These are phyloP conservation scores for Fusarium goolgardi DNA, from an alignment of 2,329 filamentous ascomycete genomes.

Conservation along the genomic window DNA sequence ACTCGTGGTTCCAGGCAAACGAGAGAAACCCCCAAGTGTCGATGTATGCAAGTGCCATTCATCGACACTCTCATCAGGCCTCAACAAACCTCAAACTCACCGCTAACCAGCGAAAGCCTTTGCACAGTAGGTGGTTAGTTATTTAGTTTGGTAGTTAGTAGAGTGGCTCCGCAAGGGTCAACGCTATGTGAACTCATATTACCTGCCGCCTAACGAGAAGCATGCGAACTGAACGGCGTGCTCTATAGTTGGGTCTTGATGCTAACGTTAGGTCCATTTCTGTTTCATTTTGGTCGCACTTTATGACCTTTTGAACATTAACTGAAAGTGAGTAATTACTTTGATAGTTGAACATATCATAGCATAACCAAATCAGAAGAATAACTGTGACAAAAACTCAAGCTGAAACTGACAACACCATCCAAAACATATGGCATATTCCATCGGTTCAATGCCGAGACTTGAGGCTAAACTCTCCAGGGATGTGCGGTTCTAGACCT, in stretches of 20 bases:
- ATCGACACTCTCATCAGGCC: slow-evolving; percentile 16
- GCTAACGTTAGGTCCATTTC: slow-evolving; percentile 12
- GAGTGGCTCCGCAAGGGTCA: slow-evolving; percentile 22
- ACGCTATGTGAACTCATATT: slow-evolving; percentile 32
- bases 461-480: slow-evolving; percentile 17
- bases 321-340: neutral
- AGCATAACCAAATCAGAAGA: neutral
- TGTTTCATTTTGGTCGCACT: neutral
- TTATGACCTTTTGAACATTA: neutral
- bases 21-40: neutral
- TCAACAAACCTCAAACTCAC: slow-evolving; percentile 41
- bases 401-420: neutral
- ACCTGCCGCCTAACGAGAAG: slow-evolving; percentile 28
- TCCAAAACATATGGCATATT: slow-evolving; percentile 1
- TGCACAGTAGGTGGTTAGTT: neutral
- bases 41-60: neutral
- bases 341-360: neutral
- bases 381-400: neutral
- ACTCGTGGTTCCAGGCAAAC: slow-evolving; percentile 1
- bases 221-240: slow-evolving; percentile 33
- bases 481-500: slow-evolving; percentile 41
- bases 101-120: slow-evolving; percentile 28
- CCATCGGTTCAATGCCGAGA: slow-evolving; percentile 6
- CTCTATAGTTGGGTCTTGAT: slow-evolving; percentile 24
- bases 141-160: neutral